Base-by-base conservation (phyloP, 1,284 basidiomycete genomes). In the Ganoderma leucocontextum region DNA sequence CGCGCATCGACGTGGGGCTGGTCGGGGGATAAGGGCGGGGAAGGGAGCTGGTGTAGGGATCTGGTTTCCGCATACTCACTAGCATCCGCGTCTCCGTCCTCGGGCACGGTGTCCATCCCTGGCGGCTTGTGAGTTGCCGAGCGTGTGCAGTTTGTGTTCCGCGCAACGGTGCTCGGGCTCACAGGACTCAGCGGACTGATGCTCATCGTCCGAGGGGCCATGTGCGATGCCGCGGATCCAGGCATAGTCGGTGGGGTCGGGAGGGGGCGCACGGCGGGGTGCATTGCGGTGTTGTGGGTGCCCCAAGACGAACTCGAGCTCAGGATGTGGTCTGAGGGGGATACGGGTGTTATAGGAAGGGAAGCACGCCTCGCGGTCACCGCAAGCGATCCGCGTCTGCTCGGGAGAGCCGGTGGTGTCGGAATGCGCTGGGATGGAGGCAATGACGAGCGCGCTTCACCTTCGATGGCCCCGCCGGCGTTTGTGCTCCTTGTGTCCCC, bases 11-110 rank as follows among this genome's bases (percentile, higher is more conserved):
- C n/a, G 44, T 58, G 60, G 38, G 29, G 25, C 58, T 74, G 72
- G 62, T 75, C 70, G 10, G 78, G 78, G 13, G 78, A 78, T 57
- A 75, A 73, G 33, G 78, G 77, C 42, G 78, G 78, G 53, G 78
- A 78, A 33, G 78, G 78, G 36, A 78, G 75, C 65, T 78, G 78
- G 53, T 38, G 58, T 2, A 77, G 72, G 57, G 77, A 72, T 53
- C 69, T 64, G 60, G 69, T 66, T 49, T 60, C 68, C 60, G 73
- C 68, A 59, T 68, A 68, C 58, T 64, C 70, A 58, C 55, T 38
- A n/a, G 55, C 55, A 49, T 68, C 67, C 57, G 65, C 62, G 12
- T 64, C 63, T 38, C 58, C 63, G 61, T 74, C 70, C 65, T 76
- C 76, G 65, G 71, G 67, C 53, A 77, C 69, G 39, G 76, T 74